Base-by-base conservation (phyloP, 2,329 filamentous ascomycete species). In the Aspergillus quadrilineatus region DNA sequence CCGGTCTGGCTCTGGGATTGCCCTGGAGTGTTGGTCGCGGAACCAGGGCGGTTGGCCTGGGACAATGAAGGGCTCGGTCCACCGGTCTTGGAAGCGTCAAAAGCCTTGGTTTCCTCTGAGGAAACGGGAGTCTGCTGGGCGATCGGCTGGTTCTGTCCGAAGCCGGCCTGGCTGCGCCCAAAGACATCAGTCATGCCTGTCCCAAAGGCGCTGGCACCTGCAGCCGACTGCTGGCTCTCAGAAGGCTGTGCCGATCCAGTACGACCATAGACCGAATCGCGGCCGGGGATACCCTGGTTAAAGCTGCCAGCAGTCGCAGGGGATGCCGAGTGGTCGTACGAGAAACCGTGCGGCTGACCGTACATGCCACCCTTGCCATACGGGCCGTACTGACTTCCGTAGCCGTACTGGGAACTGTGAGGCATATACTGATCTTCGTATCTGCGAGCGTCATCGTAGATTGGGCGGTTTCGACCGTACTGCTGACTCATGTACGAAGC, bases 241-340 rank as follows among this genome's bases (percentile, higher is more conserved):
- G 82, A 79, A 9, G 82, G 78, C 65, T 82, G 81, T 12, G 78
- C 72, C 15, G 83, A 84, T 59, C 82, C 83, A 41, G 83, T 78
- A 52, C 85, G 82, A 56, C 80, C 82, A 64, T 87, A 87, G 39
- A 84, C 81, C 32, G 82, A 80, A 45, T 86, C 79, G 48, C 83
- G 82, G 58, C 74, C 76, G 43, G 78, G 74, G 43, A 72, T 65
- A 46, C 65, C 64, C 57, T 75, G 74, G 62, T 72, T 73, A 63
- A 77, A 79, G 53, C 64, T 70, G 47, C 78, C 80, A 22, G 79
- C 79, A 59, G 84, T 86, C 34, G 83, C 85, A 9, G 86, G 85
- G 22, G 85, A 86, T 14, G 85, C 83, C 1, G 83, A 82, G 68
- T 88, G 83, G 44, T 88, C 86, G 64, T 84, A 86, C 7, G 83